Evolutionary conservation across 306 rosid genomes (phyloP).

Genomic region (Luffa acutangula): DNA sequence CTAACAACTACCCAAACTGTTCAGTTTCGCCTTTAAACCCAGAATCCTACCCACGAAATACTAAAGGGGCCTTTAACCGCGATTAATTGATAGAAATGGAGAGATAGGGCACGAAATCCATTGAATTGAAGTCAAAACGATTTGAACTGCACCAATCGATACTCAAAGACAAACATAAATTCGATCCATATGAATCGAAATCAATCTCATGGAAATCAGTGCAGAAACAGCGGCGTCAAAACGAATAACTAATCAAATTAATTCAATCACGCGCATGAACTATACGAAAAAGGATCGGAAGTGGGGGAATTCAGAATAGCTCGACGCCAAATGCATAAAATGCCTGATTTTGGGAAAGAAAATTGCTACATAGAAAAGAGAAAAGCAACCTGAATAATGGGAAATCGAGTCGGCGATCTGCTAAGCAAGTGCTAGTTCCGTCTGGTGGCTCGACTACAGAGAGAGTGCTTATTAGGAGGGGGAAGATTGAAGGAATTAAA

Average conservation of each 20-base stretch:
- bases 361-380: background rate
- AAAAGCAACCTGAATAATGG: background rate
- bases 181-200: slow-evolving; percentile 1
- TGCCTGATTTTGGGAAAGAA: background rate
- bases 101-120: slow-evolving; percentile 5
- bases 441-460: background rate
- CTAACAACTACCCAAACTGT: background rate
- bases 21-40: background rate
- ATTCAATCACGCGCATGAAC: background rate
- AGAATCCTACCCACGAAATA: background rate
- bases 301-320: background rate
- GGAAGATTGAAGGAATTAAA: background rate
- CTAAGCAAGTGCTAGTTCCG: slow-evolving; percentile 3
- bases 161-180: background rate
- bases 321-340: background rate
- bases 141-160: background rate
- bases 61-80: background rate
- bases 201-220: background rate
- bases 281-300: background rate
- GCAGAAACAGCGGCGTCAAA: background rate
- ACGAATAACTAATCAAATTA: background rate
- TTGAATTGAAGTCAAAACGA: background rate
- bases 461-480: background rate
- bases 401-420: slow-evolving; percentile 9
- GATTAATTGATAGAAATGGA: background rate